Base-by-base conservation (phyloP, 148 eudicot species). In the Tetragonia tetragonoides region DNA sequence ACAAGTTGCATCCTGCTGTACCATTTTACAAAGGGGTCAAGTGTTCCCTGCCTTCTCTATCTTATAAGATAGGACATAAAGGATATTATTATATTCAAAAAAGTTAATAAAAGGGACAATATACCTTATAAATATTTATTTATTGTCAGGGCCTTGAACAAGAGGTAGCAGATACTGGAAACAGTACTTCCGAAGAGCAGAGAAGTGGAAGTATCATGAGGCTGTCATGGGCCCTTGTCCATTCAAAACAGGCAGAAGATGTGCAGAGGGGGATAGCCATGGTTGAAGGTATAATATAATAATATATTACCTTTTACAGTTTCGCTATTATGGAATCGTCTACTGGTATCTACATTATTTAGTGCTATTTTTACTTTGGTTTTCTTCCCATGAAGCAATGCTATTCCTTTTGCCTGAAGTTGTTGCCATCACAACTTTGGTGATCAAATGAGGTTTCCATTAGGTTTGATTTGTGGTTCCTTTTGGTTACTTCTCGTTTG, bases 251-350 rank as follows among this genome's bases (percentile, higher is more conserved):
- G 76, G 83, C 92, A 51, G 93, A 89, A 70, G 97, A 93, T 78
- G 90, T 93, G 78, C 94, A 93, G 62, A 91, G 93, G 20, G 98
- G 97, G 60, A 93, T 93, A 54, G 97, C 92, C 56, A 93, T 93
- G 98, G 93, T 93, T 86, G 97, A 91, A 91, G 97, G 98, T 91
- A 75, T 68, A 42, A n/a, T 3, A 20, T 62, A 0, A 75, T 68
- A 42, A n/a, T 3, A 20, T 62, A 0, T 68, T 47, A 40, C 16
- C 46, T 66, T 57, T 7, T 38, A 39, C 34, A 20, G 66, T 44
- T 46, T 34, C 21, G 20, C 34, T 5, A 0, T 76, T 6, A 24
- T 10, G 3, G 41, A 47, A 40, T 69, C 44, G 0, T 47, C 20
- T 39, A 8, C 49, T 37, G 47, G 14, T 57, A 39, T 77, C 57